Base-by-base conservation (phyloP, 208 protist genomes). In the Leishmania tropica region DNA sequence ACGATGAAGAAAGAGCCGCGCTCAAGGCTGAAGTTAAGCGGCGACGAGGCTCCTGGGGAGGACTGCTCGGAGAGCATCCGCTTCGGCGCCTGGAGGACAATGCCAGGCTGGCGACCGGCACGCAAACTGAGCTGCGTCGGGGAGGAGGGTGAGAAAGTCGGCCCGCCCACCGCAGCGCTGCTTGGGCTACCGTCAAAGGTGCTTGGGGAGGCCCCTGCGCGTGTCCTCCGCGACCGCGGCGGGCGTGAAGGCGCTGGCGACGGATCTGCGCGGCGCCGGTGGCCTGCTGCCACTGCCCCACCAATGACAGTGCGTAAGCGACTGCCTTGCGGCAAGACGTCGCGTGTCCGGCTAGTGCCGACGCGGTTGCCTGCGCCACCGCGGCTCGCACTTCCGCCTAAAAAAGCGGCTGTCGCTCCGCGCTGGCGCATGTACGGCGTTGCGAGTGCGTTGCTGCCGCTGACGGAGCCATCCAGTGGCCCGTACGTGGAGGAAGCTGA, bases 171-270 rank as follows among this genome's bases (percentile, higher is more conserved):
- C 3, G 68, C 42, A 53, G 68, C 24, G 68, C 42, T 73, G 42
- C 37, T 73, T 48, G 68, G 8, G 28, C 24, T 42, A 35, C 35
- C 31, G n/a, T 21, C 51, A 72, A 17, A 54, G 0, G 65, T 65
- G 62, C 28, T 40, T 10, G 76, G 48, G 2, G 77, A 70, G n/a
- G 71, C 68, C n/a, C n/a, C 73, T 17, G 75, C 60, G 31, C 77
- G 77, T 21, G 70, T 42, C 71, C 79, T 86, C 8, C 78, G 83
- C 24, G 83, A 79, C 17, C 83, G 83, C 62, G 77, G 83, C 21
- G 83, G 83, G 3, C 83, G 83, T 19, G 83, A 86, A 35, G 83
- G 83, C n/a, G 83, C 83, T 7, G 83, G 83, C 42, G 83, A 86
- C 37, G 83, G 83, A 54, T 86, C 83, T 5, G 83, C 81, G 60